A percentile compares a stretch with the other conserved stretches of the same genome.
phyloP scores from a whole-genome alignment of 2,329 filamentous ascomycete genomes.

The Cytospora piceicola region DNA sequence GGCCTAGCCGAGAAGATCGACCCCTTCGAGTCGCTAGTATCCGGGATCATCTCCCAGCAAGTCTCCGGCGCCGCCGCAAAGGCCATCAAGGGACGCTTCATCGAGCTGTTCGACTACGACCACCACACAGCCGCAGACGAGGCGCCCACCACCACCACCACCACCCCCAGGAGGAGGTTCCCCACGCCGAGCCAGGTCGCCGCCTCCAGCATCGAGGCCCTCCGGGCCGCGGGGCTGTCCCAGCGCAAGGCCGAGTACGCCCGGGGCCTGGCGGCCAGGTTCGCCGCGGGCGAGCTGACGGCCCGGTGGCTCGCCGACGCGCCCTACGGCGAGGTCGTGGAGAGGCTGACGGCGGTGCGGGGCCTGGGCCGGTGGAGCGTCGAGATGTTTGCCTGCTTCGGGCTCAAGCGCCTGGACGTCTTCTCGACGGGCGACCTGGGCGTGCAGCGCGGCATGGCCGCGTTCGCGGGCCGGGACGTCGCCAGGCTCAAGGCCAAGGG shows the following conservation, averaged over 20 bases:
- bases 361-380: slow-evolving; percentile 90
- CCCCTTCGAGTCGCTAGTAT: slow-evolving; percentile 81
- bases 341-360: slow-evolving; percentile 80
- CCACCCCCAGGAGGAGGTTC: slow-evolving; percentile 51
- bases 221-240: slow-evolving; percentile 86
- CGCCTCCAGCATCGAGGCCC: slow-evolving; percentile 61
- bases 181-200: slow-evolving; percentile 78
- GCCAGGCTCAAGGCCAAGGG: slow-evolving; percentile 80
- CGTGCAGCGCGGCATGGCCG: slow-evolving; percentile 92
- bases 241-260: slow-evolving; percentile 97
- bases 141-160: slow-evolving; percentile 5
- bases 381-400: slow-evolving; percentile 98
- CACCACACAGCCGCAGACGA: slow-evolving; percentile 36
- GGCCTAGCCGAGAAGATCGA: slow-evolving; percentile 85
- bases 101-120: slow-evolving; percentile 66
- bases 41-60: slow-evolving; percentile 94
- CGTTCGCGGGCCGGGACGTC: slow-evolving; percentile 81
- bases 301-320: slow-evolving; percentile 76
- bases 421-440: slow-evolving; percentile 92
- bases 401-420: slow-evolving; percentile 91
- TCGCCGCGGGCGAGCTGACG: slow-evolving; percentile 73
- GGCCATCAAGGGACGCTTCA: slow-evolving; percentile 85
- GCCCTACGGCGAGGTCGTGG: slow-evolving; percentile 82
- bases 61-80: slow-evolving; percentile 90
- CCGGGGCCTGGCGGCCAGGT: slow-evolving; percentile 81